Conservation (phyloP, 495 filamentous ascomycete species). For the Xylaria intraflava region DNA sequence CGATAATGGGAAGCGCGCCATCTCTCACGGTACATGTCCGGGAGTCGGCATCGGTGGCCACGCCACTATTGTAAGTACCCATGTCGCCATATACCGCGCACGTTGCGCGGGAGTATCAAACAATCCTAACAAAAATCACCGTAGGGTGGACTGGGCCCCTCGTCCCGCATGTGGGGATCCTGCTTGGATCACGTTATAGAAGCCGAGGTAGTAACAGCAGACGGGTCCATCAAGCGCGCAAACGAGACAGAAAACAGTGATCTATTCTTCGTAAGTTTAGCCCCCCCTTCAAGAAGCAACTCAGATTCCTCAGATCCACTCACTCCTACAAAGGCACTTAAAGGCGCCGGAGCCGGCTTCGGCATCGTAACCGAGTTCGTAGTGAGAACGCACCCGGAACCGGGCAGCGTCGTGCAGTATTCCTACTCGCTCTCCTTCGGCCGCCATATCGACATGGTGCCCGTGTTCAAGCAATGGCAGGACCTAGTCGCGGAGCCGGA, state of each 20-base stretch:
- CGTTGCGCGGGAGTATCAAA: background rate
- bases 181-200: conserved; percentile 48
- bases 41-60: conserved; percentile 67
- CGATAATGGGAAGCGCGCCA: conserved; percentile 54
- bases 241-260: conserved; percentile 46
- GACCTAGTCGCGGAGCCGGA: conserved; percentile 43
- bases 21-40: conserved; percentile 62
- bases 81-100: background rate
- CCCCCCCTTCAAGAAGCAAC: background rate
- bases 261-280: conserved; percentile 47
- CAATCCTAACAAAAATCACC: conserved; percentile 5
- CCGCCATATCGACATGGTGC: conserved; percentile 34
- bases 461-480: conserved; percentile 36
- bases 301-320: conserved; percentile 2
- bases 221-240: conserved; percentile 50
- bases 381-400: conserved; percentile 52
- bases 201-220: conserved; percentile 55
- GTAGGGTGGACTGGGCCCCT: conserved; percentile 47
- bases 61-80: conserved; percentile 45
- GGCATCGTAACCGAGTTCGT: conserved; percentile 61
- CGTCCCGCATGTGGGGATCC: conserved; percentile 51
- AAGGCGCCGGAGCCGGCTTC: conserved; percentile 55
- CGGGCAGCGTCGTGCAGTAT: conserved; percentile 46
- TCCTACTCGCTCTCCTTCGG: conserved; percentile 42
- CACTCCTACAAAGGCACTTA: conserved; percentile 40